Conservation (phyloP, 129 eudicot species). For the Arctium minus region DNA sequence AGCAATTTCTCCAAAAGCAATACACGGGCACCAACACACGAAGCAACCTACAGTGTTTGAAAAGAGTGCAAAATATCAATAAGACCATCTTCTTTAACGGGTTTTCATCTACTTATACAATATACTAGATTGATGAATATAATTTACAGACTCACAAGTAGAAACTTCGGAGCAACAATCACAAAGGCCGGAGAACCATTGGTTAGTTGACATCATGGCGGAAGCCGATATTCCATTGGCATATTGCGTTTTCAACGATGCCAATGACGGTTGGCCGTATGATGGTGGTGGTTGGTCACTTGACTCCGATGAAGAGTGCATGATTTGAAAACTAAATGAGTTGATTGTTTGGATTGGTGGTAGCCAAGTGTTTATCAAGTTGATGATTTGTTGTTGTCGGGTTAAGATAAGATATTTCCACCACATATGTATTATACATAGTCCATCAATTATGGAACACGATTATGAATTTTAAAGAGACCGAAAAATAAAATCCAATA, state of each 20-base stretch:
- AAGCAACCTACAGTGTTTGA: conserved; percentile 37
- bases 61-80: background rate
- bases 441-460: too few species aligned
- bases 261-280: too few species aligned
- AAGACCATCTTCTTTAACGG: background rate
- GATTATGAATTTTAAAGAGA: too few species aligned
- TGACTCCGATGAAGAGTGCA: too few species aligned
- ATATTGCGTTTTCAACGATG: background rate
- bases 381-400: too few species aligned
- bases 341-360: too few species aligned
- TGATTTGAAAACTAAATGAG: too few species aligned
- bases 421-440: too few species aligned
- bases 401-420: too few species aligned
- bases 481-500: too few species aligned
- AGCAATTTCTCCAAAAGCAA: conserved; percentile 60
- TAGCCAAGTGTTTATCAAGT: too few species aligned
- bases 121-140: background rate
- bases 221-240: conserved; percentile 2
- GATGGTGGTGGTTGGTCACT: too few species aligned
- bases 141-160: conserved; percentile 33
- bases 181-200: conserved; percentile 48
- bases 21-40: conserved; percentile 69
- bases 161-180: conserved; percentile 42
- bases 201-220: background rate
- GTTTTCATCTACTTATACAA: background rate